Evolutionary conservation across 768 basidiomycete species (phyloP), one percentile per base, ranked within the genome.

Genomic region (Leucosporidium scottii): DNA sequence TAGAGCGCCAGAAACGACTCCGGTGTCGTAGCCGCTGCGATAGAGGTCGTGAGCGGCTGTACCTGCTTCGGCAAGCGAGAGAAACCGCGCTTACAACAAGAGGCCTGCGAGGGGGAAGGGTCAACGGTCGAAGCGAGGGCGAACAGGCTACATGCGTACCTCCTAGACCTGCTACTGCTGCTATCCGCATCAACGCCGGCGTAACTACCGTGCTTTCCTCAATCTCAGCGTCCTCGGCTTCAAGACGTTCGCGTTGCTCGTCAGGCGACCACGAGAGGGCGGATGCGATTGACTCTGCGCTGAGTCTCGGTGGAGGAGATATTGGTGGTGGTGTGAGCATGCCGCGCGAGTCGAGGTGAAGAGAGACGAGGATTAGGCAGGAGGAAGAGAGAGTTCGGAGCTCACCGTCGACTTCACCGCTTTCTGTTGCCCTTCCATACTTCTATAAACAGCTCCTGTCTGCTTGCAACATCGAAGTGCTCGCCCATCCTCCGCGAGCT

Each of bases 11-110:
- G 65, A 69, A 13, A 62, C 55, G 28, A 74, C 68, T 3, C 70
- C 71, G 1, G 71, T 67, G 30, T 69, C 71, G 60, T 53, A 66
- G 1, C 65, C 71, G n/a, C 70, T 71, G 60, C 0, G 10, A 60
- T n/a, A 18, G 20, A 12, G 7, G 39, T 17, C 8, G 39, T 44
- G 8, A 44, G 39, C 39, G 15, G 39, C 39, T 44, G 39, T 17
- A 44, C 39, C 39, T 15, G n/a, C 39, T 44, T 13, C 13, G 2
- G 8, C 13, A 44, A 9, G 39, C 6, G 39, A 3, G 13, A 3
- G 2, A 3, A 34, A 15, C 39, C 7, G 39, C 39, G 39, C 39
- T 44, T 0, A 64, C 65, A 70, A 70, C n/a, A 67, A 50, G 3
- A 65, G 55, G 1, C 64, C 66, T 65, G 64, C 27, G 51, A n/a